These are phyloP conservation scores for Aspergillaceae sp. DNA, from an alignment of 2,329 filamentous ascomycete genomes.

Conservation along the genomic window DNA sequence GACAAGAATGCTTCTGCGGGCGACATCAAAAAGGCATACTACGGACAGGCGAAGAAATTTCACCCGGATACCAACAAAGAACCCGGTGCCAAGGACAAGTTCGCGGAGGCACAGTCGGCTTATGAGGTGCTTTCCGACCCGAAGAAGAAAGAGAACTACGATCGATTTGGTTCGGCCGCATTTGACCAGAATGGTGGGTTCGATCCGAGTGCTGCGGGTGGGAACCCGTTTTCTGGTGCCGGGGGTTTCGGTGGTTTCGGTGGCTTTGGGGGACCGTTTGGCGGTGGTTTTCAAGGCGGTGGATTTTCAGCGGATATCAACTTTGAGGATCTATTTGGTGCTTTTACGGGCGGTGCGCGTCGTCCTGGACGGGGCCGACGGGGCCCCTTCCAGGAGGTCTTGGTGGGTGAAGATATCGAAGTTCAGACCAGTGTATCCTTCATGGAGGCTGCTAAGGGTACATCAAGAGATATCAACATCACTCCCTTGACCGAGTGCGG, in stretches of 20 bases:
- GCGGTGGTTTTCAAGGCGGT: constrained; percentile 46
- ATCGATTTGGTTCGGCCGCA: constrained; percentile 78
- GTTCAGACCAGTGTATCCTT: constrained; percentile 89
- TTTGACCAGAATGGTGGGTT: constrained; percentile 64
- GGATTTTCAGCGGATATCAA: constrained; percentile 77
- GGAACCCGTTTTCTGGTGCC: constrained; percentile 48
- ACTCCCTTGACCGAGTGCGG: constrained; percentile 72
- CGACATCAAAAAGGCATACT: constrained; percentile 98
- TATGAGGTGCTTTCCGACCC: constrained; percentile 91
- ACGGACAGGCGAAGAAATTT: constrained; percentile 92
- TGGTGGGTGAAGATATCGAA: constrained; percentile 95
- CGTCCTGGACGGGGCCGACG: constrained; percentile 47
- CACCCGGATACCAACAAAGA: constrained; percentile 99
- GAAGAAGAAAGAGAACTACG: constrained; percentile 85
- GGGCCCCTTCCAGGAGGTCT: constrained; percentile 68
- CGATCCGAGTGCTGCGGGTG: constrained; percentile 57
- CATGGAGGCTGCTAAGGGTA: constrained; percentile 90
- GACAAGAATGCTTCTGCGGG: constrained; percentile 67
- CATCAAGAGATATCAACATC: constrained; percentile 77
- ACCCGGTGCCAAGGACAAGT: constrained; percentile 83
- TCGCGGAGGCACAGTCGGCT: constrained; percentile 82
- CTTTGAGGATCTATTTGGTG: constrained; percentile 90
- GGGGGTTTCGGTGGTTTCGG: constrained; percentile 55
- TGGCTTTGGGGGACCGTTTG: constrained; percentile 47
- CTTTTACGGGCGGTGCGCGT: constrained; percentile 59